Evolutionary conservation across 148 eudicot species (phyloP).

Genomic region (Arctostaphylos glauca): DNA sequence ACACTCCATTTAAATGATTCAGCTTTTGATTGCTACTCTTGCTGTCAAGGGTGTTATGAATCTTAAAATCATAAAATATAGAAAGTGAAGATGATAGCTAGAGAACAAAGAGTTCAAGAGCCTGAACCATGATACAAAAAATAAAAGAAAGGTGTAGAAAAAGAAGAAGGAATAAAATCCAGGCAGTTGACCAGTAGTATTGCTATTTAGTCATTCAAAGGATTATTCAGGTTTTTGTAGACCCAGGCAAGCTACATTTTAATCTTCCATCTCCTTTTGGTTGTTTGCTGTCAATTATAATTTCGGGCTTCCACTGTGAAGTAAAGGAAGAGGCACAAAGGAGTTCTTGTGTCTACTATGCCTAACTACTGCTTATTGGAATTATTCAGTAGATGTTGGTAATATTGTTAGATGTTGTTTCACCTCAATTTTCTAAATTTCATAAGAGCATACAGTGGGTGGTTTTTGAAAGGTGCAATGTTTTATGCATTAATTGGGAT

Average conservation of each 20-base stretch:
- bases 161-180: neutral
- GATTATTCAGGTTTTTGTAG: neutral
- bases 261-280: neutral
- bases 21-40: neutral
- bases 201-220: neutral
- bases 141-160: neutral
- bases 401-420: constrained; percentile 4
- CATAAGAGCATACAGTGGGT: neutral
- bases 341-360: neutral
- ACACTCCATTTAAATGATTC: neutral
- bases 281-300: neutral
- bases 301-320: too few relatives aligned
- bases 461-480: neutral
- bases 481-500: neutral
- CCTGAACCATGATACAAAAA: neutral
- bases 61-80: neutral
- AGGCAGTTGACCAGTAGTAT: neutral
- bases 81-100: neutral
- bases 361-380: neutral
- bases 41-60: neutral
- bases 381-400: neutral
- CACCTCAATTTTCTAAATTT: neutral
- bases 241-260: too few relatives aligned
- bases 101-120: neutral
- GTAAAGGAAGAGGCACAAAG: too few relatives aligned